Percentiles rank a stretch among this genome's conserved stretches.
These are phyloP conservation scores for Diaporthe ampelina DNA, from an alignment of 2,329 filamentous ascomycete species.

Conservation along the genomic window DNA sequence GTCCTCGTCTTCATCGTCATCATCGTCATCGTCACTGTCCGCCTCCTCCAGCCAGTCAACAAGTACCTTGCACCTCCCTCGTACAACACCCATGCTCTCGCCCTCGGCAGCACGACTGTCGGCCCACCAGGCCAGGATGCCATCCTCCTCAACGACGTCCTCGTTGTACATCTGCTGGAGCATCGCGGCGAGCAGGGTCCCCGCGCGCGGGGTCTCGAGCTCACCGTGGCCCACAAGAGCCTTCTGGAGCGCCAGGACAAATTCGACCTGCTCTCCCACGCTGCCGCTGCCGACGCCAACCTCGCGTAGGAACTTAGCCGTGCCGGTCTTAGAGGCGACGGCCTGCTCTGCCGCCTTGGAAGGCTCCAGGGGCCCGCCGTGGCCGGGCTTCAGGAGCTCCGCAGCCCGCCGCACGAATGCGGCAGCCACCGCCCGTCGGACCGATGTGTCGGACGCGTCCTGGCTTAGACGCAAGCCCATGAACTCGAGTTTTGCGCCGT, in stretches of 20 bases:
- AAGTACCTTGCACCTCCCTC: conserved; percentile 81
- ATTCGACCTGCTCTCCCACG: conserved; percentile 84
- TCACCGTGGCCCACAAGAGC: conserved; percentile 76
- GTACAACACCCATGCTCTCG: conserved; percentile 78
- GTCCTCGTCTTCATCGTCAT: conserved; percentile 66
- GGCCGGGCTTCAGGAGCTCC: conserved; percentile 71
- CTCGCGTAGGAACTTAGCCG: conserved; percentile 69
- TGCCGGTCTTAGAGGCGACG: conserved; percentile 68
- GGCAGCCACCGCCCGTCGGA: conserved; percentile 86
- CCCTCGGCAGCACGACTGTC: conserved; percentile 76
- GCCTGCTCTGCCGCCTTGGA: conserved; percentile 75
- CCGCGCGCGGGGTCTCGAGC: conserved; percentile 62
- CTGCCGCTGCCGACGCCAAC: conserved; percentile 75
- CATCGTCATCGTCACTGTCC: conserved; percentile 79
- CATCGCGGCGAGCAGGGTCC: conserved; percentile 80
- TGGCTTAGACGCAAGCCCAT: conserved; percentile 92
- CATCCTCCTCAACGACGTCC: conserved; percentile 91
- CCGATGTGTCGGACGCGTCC: conserved; percentile 90
- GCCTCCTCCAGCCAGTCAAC: conserved; percentile 89
- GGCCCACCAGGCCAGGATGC: conserved; percentile 89
- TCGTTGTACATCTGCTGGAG: conserved; percentile 88
- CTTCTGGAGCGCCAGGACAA: conserved; percentile 84
- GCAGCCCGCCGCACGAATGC: conserved; percentile 87
- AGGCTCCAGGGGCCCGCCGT: conserved; percentile 66
- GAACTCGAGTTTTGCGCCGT: conserved; percentile 87